phyloP scores from a whole-genome alignment of 345 rosid species.

The Mallotus nudiflorus region DNA sequence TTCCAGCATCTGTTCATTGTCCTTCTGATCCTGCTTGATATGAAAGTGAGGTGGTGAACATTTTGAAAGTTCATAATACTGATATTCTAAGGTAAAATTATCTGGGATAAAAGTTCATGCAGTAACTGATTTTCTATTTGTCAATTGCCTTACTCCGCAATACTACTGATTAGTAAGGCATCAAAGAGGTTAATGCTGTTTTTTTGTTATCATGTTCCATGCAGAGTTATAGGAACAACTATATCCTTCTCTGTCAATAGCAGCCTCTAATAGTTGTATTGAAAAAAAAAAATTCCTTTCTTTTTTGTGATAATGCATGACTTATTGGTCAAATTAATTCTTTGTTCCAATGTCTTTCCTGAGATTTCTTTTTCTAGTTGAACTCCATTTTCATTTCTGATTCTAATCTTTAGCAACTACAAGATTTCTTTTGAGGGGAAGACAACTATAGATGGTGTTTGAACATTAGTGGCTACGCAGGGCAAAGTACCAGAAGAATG shows the following conservation, averaged over 20 bases:
- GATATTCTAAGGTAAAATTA: not conserved
- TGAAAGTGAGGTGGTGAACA: not conserved
- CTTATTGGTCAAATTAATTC: not conserved
- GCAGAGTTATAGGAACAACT: not conserved
- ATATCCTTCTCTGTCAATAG: not conserved
- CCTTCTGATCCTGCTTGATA: not conserved
- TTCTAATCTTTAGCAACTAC: not conserved
- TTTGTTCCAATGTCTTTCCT: not conserved
- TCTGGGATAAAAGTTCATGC: not conserved
- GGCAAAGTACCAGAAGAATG: slow-evolving; percentile 99
- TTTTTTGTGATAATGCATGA: not conserved
- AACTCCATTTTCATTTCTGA: not conserved
- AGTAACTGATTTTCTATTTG: not conserved
- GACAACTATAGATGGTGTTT: not conserved
- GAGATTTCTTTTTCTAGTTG: not conserved
- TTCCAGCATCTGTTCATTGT: not conserved
- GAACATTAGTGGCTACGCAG: slow-evolving; percentile 36
- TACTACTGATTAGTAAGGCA: slow-evolving; percentile 1
- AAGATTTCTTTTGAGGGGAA: slow-evolving; percentile 2
- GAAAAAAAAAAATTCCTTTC: not conserved
- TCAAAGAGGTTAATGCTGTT: not conserved
- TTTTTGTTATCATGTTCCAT: not conserved
- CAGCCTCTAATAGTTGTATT: not conserved
- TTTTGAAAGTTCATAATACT: not conserved
- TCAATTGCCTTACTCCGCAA: not conserved